phyloP scores from a whole-genome alignment of 108 stramenopile species.

The Pseudonitzschia pungens region DNA sequence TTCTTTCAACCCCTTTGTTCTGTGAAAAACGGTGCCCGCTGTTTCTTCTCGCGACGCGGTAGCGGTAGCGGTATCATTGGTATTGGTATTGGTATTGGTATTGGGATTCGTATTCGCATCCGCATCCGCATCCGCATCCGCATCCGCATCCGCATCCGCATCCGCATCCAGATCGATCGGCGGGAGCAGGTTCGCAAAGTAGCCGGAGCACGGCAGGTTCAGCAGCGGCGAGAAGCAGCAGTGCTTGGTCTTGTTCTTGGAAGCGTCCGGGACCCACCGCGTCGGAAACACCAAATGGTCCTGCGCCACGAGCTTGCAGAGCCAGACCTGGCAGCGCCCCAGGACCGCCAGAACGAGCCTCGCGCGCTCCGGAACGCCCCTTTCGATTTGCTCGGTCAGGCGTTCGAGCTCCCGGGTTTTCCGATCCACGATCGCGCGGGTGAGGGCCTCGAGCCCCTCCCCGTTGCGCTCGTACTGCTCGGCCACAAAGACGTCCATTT shows the following conservation, averaged over 20 bases:
- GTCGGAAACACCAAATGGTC: constrained; percentile 23
- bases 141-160: not conserved
- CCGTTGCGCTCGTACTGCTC: constrained; percentile 4
- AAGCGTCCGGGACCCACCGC: not conserved
- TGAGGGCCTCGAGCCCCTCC: not conserved
- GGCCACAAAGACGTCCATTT: not conserved
- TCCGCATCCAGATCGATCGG: not conserved
- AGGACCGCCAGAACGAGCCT: constrained; percentile 28
- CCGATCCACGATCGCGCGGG: not conserved
- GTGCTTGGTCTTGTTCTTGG: not conserved
- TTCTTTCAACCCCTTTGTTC: not conserved
- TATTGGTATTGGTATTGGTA: not conserved
- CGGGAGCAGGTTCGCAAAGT: constrained; percentile 19
- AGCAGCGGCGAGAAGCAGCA: constrained; percentile 30
- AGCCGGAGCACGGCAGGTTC: constrained; percentile 28
- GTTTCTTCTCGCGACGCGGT: not conserved
- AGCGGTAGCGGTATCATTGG: no score
- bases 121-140: not conserved
- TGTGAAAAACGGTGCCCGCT: constrained; percentile 14
- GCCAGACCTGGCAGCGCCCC: constrained; percentile 40
- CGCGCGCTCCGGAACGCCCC: constrained; percentile 1
- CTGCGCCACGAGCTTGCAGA: constrained; percentile 41
- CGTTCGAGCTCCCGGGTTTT: constrained; percentile 10
- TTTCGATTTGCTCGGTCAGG: not conserved
- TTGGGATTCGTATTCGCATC: no score